These are phyloP conservation scores for Gastrodia elata DNA, from an alignment of 106 monocot genomes.

Conservation along the genomic window DNA sequence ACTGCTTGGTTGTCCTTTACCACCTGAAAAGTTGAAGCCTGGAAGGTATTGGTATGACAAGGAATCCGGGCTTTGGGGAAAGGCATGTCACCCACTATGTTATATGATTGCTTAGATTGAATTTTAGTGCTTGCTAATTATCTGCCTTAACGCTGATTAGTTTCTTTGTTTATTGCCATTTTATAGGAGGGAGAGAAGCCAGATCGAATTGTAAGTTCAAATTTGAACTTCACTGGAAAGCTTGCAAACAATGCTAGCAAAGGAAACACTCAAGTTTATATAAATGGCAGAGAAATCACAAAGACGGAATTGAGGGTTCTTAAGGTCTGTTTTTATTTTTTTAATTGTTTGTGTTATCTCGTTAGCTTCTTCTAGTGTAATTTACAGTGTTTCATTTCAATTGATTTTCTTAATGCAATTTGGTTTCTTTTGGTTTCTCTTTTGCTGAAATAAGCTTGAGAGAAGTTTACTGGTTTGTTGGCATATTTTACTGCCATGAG, in stretches of 20 bases:
- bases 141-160: background rate
- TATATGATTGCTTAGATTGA: background rate
- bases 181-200: slow-evolving; percentile 82
- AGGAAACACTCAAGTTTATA: slow-evolving; percentile 83
- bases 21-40: slow-evolving; percentile 82
- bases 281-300: slow-evolving; percentile 90
- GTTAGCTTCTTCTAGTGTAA: background rate
- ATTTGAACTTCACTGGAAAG: slow-evolving; percentile 79
- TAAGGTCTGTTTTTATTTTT: slow-evolving; percentile 31
- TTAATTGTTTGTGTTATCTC: background rate
- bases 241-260: slow-evolving; percentile 71
- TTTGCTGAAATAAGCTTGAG: background rate
- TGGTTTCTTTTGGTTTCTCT: background rate
- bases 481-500: background rate
- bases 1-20: slow-evolving; percentile 66
- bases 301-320: slow-evolving; percentile 66
- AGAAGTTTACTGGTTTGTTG: background rate
- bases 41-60: slow-evolving; percentile 98
- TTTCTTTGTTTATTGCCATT: slow-evolving; percentile 1
- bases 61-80: slow-evolving; percentile 95
- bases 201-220: slow-evolving; percentile 73
- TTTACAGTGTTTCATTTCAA: background rate
- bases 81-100: slow-evolving; percentile 30
- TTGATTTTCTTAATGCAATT: background rate
- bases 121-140: background rate